phyloP scores from a whole-genome alignment of 2,329 filamentous ascomycete species.

The Stemphylium lycopersici region DNA sequence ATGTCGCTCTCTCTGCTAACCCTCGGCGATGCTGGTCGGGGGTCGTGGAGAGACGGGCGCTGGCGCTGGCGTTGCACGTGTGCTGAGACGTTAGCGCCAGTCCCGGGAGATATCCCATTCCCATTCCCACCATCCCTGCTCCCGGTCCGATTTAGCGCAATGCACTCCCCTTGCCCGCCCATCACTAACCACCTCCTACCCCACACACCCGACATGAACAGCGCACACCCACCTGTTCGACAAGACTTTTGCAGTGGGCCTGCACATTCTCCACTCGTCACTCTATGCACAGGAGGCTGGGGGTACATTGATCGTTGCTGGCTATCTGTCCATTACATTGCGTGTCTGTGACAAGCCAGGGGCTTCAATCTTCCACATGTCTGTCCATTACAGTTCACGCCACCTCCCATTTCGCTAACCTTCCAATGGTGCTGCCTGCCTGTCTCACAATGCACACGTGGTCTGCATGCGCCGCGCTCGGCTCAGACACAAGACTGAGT shows the following conservation, averaged over 20 bases:
- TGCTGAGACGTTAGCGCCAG: conserved; percentile 31
- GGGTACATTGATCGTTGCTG: neutral
- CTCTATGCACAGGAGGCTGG: neutral
- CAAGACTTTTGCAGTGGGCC: too few relatives aligned
- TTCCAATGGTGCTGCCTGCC: conserved; percentile 77
- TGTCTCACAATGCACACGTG: conserved; percentile 80
- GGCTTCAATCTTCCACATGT: neutral
- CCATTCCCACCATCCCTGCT: conserved; percentile 16
- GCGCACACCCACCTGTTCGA: neutral
- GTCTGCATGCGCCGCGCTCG: conserved; percentile 32
- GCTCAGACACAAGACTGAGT: conserved; percentile 49
- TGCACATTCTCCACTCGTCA: neutral
- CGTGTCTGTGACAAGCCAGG: neutral
- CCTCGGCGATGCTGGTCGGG: conserved; percentile 20
- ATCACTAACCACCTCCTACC: conserved; percentile 12
- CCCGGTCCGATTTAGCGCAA: conserved; percentile 22
- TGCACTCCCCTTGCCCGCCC: conserved; percentile 18
- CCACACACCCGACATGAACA: conserved; percentile 9
- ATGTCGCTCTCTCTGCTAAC: conserved; percentile 34
- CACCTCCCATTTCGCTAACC: conserved; percentile 79
- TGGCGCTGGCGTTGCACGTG: conserved; percentile 11
- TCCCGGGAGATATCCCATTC: conserved; percentile 26
- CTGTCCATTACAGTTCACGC: conserved; percentile 47
- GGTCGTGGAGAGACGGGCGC: conserved; percentile 18
- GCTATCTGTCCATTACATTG: neutral